A percentile compares a stretch with the other conserved stretches of the same genome.
Conservation (phyloP, 2,329 filamentous ascomycete species). For the Xylariaceae sp. region DNA sequence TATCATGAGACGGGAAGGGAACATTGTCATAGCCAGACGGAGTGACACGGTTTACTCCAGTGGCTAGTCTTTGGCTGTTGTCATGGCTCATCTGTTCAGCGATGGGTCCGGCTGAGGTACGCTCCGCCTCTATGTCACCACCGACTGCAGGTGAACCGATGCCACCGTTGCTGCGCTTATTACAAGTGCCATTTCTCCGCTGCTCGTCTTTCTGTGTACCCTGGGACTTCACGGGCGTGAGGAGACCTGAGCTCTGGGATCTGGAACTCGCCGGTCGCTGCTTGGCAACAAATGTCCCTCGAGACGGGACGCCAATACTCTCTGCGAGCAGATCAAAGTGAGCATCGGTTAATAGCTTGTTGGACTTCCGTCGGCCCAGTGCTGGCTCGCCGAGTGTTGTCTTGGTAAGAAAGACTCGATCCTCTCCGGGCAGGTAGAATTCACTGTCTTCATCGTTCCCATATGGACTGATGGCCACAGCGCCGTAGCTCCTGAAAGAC, state of each 20-base stretch:
- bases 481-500: slow-evolving; percentile 14
- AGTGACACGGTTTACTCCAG: background rate
- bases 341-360: slow-evolving; percentile 18
- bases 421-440: slow-evolving; percentile 16
- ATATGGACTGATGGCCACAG: background rate
- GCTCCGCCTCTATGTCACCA: background rate
- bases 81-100: background rate
- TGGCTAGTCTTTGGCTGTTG: background rate
- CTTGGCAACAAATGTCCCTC: slow-evolving; percentile 18
- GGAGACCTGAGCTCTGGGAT: slow-evolving; percentile 17
- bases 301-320: slow-evolving; percentile 24
- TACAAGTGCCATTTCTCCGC: background rate
- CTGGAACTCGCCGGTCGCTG: slow-evolving; percentile 10
- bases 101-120: background rate
- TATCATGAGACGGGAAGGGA: no score
- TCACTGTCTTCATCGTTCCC: slow-evolving; percentile 6
- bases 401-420: slow-evolving; percentile 22
- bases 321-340: slow-evolving; percentile 27
- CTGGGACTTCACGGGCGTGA: slow-evolving; percentile 6
- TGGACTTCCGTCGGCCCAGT: slow-evolving; percentile 24
- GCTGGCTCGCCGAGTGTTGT: slow-evolving; percentile 24
- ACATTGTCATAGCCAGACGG: no score
- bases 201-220: background rate
- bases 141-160: background rate
- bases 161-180: background rate